Evolutionary conservation across 2,329 filamentous ascomycete genomes (phyloP), one percentile per base, ranked within the genome.

Genomic region (Allantophomopsis lycopodina): DNA sequence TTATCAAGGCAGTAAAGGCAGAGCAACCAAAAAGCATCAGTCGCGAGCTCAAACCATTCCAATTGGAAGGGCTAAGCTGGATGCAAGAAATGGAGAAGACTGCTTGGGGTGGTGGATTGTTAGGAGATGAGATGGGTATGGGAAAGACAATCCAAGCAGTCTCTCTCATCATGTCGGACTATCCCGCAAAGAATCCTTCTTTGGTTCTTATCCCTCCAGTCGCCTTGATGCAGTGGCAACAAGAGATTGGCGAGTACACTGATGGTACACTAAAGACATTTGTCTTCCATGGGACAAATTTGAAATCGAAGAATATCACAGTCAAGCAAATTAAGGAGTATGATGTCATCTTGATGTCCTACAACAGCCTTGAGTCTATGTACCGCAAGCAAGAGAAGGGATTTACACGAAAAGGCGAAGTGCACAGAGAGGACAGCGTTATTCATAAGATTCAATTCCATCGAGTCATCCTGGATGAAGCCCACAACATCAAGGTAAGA

Each of bases 111-210:
- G 91, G 91, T 14, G 91, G 91, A 12, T 68, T 98, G 2, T 71
- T 98, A 2, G 91, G 91, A 43, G 91, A 98, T 50, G 91, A 98
- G 61, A 98, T 98, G 91, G 91, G 91, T 6, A 83, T 98, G 63
- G 91, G 91, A 37, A 98, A 98, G 65, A 98, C 91, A 0, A 96
- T 98, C 38, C 91, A 98, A 60, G 89, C 91, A 2, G 91, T 98
- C 14, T 95, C 89, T 3, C 71, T 98, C 35, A 87, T 98, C 59
- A 96, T 96, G 91, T 95, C 89, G 1, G 88, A 96, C 56, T 95
- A 84, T 52, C 89, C 88, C 3, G 83, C 79, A 16, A 82, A 81
- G 49, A 64, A 80, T 40, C 89, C 91, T 1, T 83, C 86, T 0
- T 68, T 96, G 4, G 88, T 96, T 2, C 71, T 95, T 28, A 87